phyloP scores from a whole-genome alignment of 768 basidiomycete species.

The Boletus sensibilis region DNA sequence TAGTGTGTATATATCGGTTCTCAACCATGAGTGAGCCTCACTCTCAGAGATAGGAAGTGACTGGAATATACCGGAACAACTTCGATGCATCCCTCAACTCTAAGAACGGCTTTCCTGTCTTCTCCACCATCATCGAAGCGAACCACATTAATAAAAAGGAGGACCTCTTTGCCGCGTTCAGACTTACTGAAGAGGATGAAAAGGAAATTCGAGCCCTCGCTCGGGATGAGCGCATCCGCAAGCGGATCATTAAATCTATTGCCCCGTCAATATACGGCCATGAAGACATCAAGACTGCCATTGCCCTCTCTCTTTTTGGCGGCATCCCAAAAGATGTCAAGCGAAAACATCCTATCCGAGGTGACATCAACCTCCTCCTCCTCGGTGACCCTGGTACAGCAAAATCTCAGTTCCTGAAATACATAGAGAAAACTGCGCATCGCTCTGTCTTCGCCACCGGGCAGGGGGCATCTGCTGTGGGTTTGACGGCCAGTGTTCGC shows the following conservation, averaged over 20 bases:
- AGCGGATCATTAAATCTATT: slow-evolving; percentile 97
- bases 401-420: slow-evolving; percentile 98
- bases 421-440: slow-evolving; percentile 97
- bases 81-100: slow-evolving; percentile 97
- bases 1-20: slow-evolving; percentile 52
- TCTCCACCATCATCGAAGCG: slow-evolving; percentile 96
- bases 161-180: slow-evolving; percentile 97
- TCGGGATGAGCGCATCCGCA: slow-evolving; percentile 91
- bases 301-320: slow-evolving; percentile 92
- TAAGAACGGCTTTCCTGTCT: slow-evolving; percentile 99
- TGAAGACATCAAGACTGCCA: slow-evolving; percentile 97
- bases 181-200: slow-evolving; percentile 96
- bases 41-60: slow-evolving; percentile 71
- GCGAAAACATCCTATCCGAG: slow-evolving; percentile 92
- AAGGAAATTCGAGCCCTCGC: slow-evolving; percentile 84
- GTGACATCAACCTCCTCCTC: slow-evolving; percentile 95
- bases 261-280: slow-evolving; percentile 99
- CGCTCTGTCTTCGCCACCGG: slow-evolving; percentile 98
- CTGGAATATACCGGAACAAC: slow-evolving; percentile 97
- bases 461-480: slow-evolving; percentile 96
- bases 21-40: slow-evolving; percentile 7
- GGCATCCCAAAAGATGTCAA: slow-evolving; percentile 96
- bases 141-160: slow-evolving; percentile 99
- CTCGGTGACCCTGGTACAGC: slow-evolving; percentile 99
- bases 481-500: slow-evolving; percentile 97